Conservation (phyloP, 768 basidiomycete species). For the Boletus rubropictus region DNA sequence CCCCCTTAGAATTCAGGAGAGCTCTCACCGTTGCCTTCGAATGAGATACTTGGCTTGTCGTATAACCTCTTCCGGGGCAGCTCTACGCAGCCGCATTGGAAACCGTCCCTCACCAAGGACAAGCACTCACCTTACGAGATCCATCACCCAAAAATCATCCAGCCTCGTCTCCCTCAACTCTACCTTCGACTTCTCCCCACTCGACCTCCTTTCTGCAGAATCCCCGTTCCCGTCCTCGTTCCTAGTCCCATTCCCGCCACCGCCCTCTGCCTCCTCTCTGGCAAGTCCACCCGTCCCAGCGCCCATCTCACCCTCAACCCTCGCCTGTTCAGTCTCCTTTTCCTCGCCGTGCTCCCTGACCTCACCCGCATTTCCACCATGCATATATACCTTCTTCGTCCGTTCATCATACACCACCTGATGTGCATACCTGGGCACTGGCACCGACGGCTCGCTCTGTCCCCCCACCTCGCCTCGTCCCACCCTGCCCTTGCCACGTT, state of each 20-base stretch:
- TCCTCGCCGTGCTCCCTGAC: slow-evolving; percentile 18
- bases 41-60: slow-evolving; percentile 59
- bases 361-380: slow-evolving; percentile 70
- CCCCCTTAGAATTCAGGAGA: neutral
- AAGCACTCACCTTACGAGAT: slow-evolving; percentile 49
- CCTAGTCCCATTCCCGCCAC: neutral
- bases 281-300: neutral
- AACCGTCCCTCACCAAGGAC: neutral
- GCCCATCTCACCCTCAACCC: neutral
- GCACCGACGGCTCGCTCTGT: slow-evolving; percentile 31
- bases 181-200: slow-evolving; percentile 5
- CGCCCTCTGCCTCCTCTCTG: neutral
- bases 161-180: slow-evolving; percentile 42
- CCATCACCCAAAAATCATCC: slow-evolving; percentile 79
- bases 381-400: slow-evolving; percentile 55
- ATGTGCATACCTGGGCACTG: slow-evolving; percentile 67
- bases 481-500: neutral
- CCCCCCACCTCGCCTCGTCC: neutral
- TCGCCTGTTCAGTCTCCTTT: slow-evolving; percentile 19
- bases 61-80: slow-evolving; percentile 56
- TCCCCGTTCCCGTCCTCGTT: neutral
- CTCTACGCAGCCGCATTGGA: slow-evolving; percentile 34
- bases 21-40: slow-evolving; percentile 63
- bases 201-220: slow-evolving; percentile 14
- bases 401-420: slow-evolving; percentile 68